Evolutionary conservation across 2,329 filamentous ascomycete species (phyloP), one percentile per base, ranked within the genome.

Genomic region (Xylaria sp.): DNA sequence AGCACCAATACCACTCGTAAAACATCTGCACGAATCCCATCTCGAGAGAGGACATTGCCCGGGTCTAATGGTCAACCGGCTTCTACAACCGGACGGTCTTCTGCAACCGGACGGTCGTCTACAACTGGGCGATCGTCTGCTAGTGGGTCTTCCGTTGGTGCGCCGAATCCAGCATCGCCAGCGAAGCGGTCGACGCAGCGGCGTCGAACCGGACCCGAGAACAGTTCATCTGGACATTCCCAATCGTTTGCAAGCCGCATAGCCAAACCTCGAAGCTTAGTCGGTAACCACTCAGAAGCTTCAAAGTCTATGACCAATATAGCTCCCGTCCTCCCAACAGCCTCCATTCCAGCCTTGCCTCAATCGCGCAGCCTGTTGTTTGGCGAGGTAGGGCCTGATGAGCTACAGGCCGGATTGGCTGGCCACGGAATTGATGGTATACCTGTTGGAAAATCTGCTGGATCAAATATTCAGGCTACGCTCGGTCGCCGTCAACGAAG

Each of bases 311-410:
- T 81, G 77, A 81, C 78, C 52, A 82, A 81, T 68, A 79, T 84
- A 39, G 79, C 82, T 33, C 80, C 80, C 31, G 72, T 71, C 55
- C 64, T 68, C 25, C 75, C 80, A 57, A 74, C 76, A 31, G 71
- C 68, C 68, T 68, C 75, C 8, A 52, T 73, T 31, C 72, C 76
- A n/a, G 72, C 75, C 10, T 59, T 72, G 76, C 82, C 77, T 73
- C 77, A 79, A 70, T 74, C 74, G 61, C 73, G 85, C 63, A 86
- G 86, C 70, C 87, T 92, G 43, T 82, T 94, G 23, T 95, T 95
- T 81, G 92, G 92, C 46, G 93, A 94, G 79, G 86, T 94, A 73
- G 82, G 89, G 33, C 86, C 88, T n/a, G 84, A 88, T 46, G 85
- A 88, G 73, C 84, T 83, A 74, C 84, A 87, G 72, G 77, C 84